Conservation (phyloP, 306 rosid genomes). For the Gastrolobium bilobum region DNA sequence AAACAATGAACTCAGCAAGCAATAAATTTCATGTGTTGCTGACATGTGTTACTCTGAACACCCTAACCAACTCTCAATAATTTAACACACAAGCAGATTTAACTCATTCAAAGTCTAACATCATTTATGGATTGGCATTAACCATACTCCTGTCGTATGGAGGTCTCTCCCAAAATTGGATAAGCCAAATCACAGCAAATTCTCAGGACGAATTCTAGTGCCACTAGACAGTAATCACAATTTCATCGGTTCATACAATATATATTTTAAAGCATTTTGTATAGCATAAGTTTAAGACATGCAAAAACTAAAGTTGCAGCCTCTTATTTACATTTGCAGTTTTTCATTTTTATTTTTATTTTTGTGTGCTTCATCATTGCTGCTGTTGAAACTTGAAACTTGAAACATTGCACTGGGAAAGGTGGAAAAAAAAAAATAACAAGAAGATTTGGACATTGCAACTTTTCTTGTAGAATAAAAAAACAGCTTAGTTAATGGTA, state of each 20-base stretch:
- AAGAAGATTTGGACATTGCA: constrained; percentile 12
- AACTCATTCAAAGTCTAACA: background rate
- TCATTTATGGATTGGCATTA: background rate
- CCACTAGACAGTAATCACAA: background rate
- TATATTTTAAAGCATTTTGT: background rate
- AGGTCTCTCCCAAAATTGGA: background rate
- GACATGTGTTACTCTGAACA: background rate
- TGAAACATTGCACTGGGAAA: background rate
- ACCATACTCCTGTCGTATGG: background rate
- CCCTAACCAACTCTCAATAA: background rate
- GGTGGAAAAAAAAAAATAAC: background rate
- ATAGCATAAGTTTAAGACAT: background rate
- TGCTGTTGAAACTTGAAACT: background rate
- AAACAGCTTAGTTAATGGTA: background rate
- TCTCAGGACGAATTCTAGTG: background rate
- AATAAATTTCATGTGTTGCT: constrained; percentile 4
- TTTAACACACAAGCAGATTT: background rate
- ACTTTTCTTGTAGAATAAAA: constrained; percentile 7
- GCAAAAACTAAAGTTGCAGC: background rate
- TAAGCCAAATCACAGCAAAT: background rate
- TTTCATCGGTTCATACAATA: background rate
- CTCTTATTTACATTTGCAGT: background rate
- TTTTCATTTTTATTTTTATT: background rate
- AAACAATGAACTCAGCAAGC: background rate
- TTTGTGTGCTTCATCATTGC: background rate